Base-by-base conservation (phyloP, 2,329 filamentous ascomycete genomes). In the Harringtonia lauricola region DNA sequence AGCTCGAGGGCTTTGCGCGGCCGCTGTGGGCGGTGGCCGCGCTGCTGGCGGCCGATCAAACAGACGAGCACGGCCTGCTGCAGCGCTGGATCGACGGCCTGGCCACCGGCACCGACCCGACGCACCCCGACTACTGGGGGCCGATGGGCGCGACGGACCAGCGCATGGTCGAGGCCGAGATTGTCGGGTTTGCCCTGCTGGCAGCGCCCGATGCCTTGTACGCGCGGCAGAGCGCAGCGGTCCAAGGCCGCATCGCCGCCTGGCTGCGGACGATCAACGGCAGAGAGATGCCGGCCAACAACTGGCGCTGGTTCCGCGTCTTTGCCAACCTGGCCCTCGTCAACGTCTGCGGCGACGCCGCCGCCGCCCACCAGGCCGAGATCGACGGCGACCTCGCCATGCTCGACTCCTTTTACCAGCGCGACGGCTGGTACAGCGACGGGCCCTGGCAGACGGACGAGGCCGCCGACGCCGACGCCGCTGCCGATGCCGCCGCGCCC, bases 251-350 rank as follows among this genome's bases (percentile, higher is more conserved):
- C 57, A 68, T 89, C 12, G 79, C 83, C 56, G 66, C 63, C 3
- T 89, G 83, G 82, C 64, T 89, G 39, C 82, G 80, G 3, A 83
- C 70, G 24, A 83, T 89, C 59, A 89, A 89, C 56, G 78, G 82
- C 57, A 86, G 86, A 59, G 82, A 86, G 72, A 89, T 89, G 74
- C 75, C 73, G 2, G 74, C 78, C 53, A 77, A 73, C 18, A 72
- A 71, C 50, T 81, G 81, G 82, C 70, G 89, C 4, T 90, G 85
- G 85, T 90, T 90, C 57, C 77, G 85, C 33, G 83, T 90, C 6
- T 90, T 90, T 56, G 84, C 84, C 33, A 90, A 90, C 52, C 70
- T 90, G 1, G 84, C 84, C 0, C 61, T 89, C 29, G 82, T 83
- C 57, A 83, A 81, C 52, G 86, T 87, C 52, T 81, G 81, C 1